phyloP scores from a whole-genome alignment of 305 asterid species.

The Fraxinus dipetala region DNA sequence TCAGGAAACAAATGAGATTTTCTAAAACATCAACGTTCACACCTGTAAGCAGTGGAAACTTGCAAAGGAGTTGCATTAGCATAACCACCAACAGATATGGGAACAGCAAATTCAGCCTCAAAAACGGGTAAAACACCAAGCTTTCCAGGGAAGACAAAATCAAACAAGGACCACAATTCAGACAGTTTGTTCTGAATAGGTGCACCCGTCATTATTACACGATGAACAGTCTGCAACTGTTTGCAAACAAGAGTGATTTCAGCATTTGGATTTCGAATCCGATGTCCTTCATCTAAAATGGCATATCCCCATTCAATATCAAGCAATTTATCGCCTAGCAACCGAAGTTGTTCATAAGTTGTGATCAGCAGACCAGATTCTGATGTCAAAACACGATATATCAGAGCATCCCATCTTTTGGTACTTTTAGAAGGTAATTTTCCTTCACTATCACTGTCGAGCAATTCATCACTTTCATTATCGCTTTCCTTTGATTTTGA shows the following conservation, averaged over 20 bases:
- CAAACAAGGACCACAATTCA: constrained; percentile 96
- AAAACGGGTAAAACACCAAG: constrained; percentile 92
- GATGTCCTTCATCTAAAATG: constrained; percentile 92
- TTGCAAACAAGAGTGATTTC: constrained; percentile 93
- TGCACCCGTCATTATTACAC: constrained; percentile 85
- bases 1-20: constrained; percentile 5
- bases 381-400: constrained; percentile 70
- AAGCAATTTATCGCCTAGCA: constrained; percentile 72
- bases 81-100: constrained; percentile 97
- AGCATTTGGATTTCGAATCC: constrained; percentile 95
- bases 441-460: constrained; percentile 55
- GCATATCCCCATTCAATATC: constrained; percentile 96
- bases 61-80: constrained; percentile 91
- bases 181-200: constrained; percentile 90
- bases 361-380: constrained; percentile 85
- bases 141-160: constrained; percentile 95
- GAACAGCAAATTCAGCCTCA: constrained; percentile 97
- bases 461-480: constrained; percentile 56
- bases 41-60: constrained; percentile 98
- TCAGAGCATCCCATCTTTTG: constrained; percentile 74
- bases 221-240: constrained; percentile 96
- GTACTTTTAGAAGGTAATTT: constrained; percentile 41
- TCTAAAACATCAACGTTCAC: constrained; percentile 14
- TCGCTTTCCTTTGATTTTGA: constrained; percentile 56
- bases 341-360: constrained; percentile 90